A percentile compares a stretch with the other conserved stretches of the same genome.
Evolutionary conservation across 2,329 filamentous ascomycete species (phyloP).

Genomic region (Leptographium galeiforme): DNA sequence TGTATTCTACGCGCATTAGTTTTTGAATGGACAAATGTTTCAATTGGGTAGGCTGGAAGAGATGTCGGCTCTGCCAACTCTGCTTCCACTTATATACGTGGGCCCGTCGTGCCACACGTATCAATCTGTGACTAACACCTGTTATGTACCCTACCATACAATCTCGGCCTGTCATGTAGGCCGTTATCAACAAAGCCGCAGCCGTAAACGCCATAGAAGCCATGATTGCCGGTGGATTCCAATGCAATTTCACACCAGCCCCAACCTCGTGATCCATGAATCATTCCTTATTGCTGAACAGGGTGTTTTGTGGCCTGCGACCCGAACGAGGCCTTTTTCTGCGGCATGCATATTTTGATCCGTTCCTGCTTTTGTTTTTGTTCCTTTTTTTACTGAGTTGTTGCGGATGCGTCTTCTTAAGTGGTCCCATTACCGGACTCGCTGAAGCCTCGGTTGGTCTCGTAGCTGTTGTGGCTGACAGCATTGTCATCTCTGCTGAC

Average conservation of each 20-base stretch:
- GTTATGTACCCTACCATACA: neutral
- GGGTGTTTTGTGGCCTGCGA: neutral
- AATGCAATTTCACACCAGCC: neutral
- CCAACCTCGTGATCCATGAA: neutral
- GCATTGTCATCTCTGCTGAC: neutral
- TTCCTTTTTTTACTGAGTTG: neutral
- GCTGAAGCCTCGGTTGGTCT: constrained; percentile 7
- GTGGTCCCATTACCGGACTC: neutral
- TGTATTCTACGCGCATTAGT: neutral
- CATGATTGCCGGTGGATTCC: neutral
- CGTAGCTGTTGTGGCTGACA: constrained; percentile 1
- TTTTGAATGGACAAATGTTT: neutral
- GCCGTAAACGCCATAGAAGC: neutral
- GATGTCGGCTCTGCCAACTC: neutral
- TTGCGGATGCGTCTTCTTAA: neutral
- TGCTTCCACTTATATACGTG: neutral
- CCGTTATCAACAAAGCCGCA: neutral
- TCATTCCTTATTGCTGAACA: neutral
- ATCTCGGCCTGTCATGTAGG: neutral
- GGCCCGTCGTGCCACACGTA: neutral
- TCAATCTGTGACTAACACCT: neutral
- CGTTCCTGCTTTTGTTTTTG: neutral
- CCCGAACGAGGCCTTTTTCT: neutral
- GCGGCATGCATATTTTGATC: neutral
- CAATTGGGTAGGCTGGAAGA: neutral